These are phyloP conservation scores for Hanseniaspora vineae DNA, from an alignment of 805 yeast species.

Conservation along the genomic window DNA sequence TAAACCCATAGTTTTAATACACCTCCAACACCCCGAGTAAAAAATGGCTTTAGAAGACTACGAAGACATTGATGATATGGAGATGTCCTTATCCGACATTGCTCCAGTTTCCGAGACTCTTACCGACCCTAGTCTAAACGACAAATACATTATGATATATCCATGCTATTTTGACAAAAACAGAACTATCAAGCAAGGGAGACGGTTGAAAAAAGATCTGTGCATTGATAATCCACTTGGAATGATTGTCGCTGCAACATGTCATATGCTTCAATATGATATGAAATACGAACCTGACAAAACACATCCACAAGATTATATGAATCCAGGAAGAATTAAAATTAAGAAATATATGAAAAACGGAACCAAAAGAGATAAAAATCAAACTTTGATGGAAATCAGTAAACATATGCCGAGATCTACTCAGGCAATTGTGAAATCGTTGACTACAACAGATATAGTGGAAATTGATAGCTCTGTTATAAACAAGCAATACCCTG, in stretches of 20 bases:
- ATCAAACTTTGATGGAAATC: background rate
- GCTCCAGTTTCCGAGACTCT: slow-evolving; percentile 46
- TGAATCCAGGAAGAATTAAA: slow-evolving; percentile 86
- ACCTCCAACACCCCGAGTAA: too few relatives aligned
- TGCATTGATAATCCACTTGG: slow-evolving; percentile 88
- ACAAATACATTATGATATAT: slow-evolving; percentile 47
- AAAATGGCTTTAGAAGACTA: slow-evolving; percentile 37
- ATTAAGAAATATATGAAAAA: background rate
- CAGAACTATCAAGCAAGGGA: slow-evolving; percentile 67
- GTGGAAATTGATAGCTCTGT: background rate
- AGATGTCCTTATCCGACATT: slow-evolving; percentile 85
- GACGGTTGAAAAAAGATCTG: slow-evolving; percentile 55
- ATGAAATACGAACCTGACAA: slow-evolving; percentile 63
- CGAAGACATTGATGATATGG: slow-evolving; percentile 83
- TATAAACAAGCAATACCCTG: background rate
- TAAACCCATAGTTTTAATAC: too few relatives aligned
- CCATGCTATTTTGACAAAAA: slow-evolving; percentile 85
- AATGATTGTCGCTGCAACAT: slow-evolving; percentile 66
- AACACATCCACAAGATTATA: slow-evolving; percentile 91
- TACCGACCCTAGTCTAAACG: background rate
- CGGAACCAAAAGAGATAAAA: background rate
- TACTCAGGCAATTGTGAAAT: background rate
- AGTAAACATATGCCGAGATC: background rate
- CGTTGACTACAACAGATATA: background rate
- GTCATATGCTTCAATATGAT: slow-evolving; percentile 22